A percentile compares a stretch with the other conserved stretches of the same genome.
These are phyloP conservation scores for Solanum neorickii DNA, from an alignment of 257 asterid species.

Conservation along the genomic window DNA sequence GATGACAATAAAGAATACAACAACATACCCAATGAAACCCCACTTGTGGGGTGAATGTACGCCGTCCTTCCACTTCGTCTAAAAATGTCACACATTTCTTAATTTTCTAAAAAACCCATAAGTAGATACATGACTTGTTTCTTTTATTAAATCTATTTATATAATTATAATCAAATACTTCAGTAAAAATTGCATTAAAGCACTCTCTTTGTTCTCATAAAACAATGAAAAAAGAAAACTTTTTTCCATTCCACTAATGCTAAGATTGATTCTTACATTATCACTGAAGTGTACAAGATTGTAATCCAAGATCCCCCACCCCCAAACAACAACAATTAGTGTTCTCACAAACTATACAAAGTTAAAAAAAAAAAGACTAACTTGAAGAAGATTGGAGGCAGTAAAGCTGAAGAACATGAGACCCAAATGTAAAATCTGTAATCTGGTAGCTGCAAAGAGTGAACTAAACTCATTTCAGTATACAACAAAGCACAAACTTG, in stretches of 20 bases:
- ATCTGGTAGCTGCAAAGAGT: slow-evolving; percentile 56
- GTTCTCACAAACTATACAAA: neutral
- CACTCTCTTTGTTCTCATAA: neutral
- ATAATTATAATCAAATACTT: neutral
- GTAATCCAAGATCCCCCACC: neutral
- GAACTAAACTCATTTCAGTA: neutral
- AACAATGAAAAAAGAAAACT: neutral
- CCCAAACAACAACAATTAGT: neutral
- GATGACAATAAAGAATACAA: neutral
- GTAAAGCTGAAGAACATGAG: slow-evolving; percentile 61
- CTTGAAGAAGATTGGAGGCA: slow-evolving; percentile 88
- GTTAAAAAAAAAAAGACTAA: slow-evolving; percentile 12
- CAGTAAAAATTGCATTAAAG: neutral
- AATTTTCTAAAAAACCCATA: neutral
- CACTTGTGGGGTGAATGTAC: neutral
- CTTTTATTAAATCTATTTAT: too few species aligned
- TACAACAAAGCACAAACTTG: neutral
- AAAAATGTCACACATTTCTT: neutral
- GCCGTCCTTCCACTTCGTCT: neutral
- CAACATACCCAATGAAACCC: neutral
- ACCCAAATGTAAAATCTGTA: slow-evolving; percentile 61
- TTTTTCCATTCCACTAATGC: neutral
- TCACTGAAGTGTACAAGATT: neutral
- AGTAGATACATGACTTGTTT: neutral
- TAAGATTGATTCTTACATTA: neutral